A percentile compares a stretch with the other conserved stretches of the same genome.
Evolutionary conservation across 1,284 basidiomycete species (phyloP).

Genomic region (Naganishia liquefaciens): DNA sequence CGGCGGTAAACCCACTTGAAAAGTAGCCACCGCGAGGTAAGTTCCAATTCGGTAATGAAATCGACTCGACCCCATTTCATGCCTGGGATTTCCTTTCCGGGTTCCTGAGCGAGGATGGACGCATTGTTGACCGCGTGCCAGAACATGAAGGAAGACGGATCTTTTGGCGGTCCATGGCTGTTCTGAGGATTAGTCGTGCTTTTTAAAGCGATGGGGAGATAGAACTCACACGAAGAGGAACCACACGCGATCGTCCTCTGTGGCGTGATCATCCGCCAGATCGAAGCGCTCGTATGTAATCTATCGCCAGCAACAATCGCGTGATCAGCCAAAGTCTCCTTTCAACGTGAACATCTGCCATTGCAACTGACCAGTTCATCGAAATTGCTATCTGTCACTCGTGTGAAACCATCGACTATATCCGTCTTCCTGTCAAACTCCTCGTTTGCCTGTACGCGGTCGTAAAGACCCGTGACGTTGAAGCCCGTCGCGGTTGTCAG

Average conservation of each 20-base stretch:
- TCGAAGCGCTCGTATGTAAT: slow-evolving; percentile 32
- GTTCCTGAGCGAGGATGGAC: slow-evolving; percentile 28
- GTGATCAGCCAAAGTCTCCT: not conserved
- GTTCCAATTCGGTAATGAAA: slow-evolving; percentile 42
- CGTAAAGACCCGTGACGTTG: slow-evolving; percentile 27
- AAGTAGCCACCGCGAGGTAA: slow-evolving; percentile 45
- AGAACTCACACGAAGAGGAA: slow-evolving; percentile 42
- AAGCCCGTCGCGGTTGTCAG: slow-evolving; percentile 24
- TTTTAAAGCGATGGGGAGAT: not conserved
- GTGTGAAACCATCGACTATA: slow-evolving; percentile 63
- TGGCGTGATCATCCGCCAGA: slow-evolving; percentile 8
- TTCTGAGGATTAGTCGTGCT: not conserved
- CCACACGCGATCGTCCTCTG: slow-evolving; percentile 40
- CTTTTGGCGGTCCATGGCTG: slow-evolving; percentile 38
- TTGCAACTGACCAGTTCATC: slow-evolving; percentile 34
- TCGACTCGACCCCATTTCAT: slow-evolving; percentile 44
- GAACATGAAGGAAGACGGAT: slow-evolving; percentile 35
- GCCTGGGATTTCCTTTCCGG: slow-evolving; percentile 19
- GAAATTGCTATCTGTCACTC: slow-evolving; percentile 47
- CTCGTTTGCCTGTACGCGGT: slow-evolving; percentile 7
- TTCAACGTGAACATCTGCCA: not conserved
- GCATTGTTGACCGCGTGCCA: slow-evolving; percentile 41
- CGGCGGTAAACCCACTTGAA: slow-evolving; percentile 40
- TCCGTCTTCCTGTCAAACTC: slow-evolving; percentile 53
- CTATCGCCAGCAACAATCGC: not conserved